These are phyloP conservation scores for Jamesozyma piceae DNA, from an alignment of 805 yeast genomes.

Conservation along the genomic window DNA sequence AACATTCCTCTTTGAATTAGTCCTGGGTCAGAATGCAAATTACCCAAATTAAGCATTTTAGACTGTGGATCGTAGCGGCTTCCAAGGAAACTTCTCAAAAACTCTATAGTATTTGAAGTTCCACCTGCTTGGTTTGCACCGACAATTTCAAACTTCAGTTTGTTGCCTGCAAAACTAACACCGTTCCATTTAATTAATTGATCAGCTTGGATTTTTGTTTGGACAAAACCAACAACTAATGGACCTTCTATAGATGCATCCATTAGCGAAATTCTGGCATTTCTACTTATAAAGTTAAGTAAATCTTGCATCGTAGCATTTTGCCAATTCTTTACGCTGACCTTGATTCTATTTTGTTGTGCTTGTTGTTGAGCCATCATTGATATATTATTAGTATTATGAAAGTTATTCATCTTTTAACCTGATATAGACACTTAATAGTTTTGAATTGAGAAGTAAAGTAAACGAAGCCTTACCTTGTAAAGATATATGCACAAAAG, in stretches of 20 bases:
- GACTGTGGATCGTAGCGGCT: constrained; percentile 57
- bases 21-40: constrained; percentile 53
- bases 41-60: constrained; percentile 61
- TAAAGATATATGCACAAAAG: background rate
- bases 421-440: background rate
- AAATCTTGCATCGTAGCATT: constrained; percentile 66
- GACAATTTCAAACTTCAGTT: constrained; percentile 43
- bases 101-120: constrained; percentile 45
- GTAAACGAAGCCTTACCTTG: background rate
- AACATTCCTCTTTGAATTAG: constrained; percentile 57
- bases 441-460: background rate
- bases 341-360: constrained; percentile 33
- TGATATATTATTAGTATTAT: constrained; percentile 22
- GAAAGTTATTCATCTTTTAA: constrained; percentile 14
- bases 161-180: constrained; percentile 70
- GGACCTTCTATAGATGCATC: constrained; percentile 49
- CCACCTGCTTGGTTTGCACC: constrained; percentile 10
- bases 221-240: constrained; percentile 51
- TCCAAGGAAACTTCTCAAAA: constrained; percentile 50
- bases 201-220: constrained; percentile 45
- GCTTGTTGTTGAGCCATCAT: constrained; percentile 22
- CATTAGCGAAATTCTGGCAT: constrained; percentile 45
- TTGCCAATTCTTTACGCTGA: constrained; percentile 74
- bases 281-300: constrained; percentile 58
- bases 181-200: constrained; percentile 57